Evolutionary conservation across 495 filamentous ascomycete species (phyloP), one percentile per base, ranked within the genome.

Genomic region (Durotheca rogersii): DNA sequence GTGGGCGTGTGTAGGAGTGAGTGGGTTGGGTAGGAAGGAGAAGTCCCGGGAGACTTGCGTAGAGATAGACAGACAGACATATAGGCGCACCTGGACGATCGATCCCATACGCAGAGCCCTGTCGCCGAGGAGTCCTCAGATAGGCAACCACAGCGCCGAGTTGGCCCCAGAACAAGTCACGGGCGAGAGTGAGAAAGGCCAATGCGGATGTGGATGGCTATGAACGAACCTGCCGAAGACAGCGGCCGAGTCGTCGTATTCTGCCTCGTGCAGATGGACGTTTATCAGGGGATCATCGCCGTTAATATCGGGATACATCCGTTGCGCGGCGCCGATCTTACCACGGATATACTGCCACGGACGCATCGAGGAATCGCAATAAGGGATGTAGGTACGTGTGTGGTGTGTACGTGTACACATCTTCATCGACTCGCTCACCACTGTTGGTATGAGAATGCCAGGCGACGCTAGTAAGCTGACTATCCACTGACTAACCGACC

Each of bases 391-490:
- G 4, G 23, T 27, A 27, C 23, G 9, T 27, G 9, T 9, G 9
- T 27, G 9, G 9, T 27, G 9, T 9, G 4, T 27, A 27, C 23
- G 23, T 27, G 9, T 27, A 9, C 9, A 27, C 23, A 27, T 27
- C 4, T 9, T 9, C 9, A 27, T 27, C 4, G 4, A 27, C 9
- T 4, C 4, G 9, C 23, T 4, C 9, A 27, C 9, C 9, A 4
- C 9, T 27, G 23, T 27, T 27, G 4, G 4, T 4, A 27, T 27
- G 9, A 27, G 4, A 27, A 27, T 41, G 39, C 17, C 10, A 31
- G 19, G 36, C 21, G 17, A 12, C 49, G 44, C 35, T 45, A 59
- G 50, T 59, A 59, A 59, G 56, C 56, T 59, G 55, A 58, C 54
- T 36, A 36, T 48, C 40, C 40, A 17, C 31, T 29, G 43, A 30